Evolutionary conservation across 345 rosid species (phyloP).

Genomic region (Kernera saxatilis): DNA sequence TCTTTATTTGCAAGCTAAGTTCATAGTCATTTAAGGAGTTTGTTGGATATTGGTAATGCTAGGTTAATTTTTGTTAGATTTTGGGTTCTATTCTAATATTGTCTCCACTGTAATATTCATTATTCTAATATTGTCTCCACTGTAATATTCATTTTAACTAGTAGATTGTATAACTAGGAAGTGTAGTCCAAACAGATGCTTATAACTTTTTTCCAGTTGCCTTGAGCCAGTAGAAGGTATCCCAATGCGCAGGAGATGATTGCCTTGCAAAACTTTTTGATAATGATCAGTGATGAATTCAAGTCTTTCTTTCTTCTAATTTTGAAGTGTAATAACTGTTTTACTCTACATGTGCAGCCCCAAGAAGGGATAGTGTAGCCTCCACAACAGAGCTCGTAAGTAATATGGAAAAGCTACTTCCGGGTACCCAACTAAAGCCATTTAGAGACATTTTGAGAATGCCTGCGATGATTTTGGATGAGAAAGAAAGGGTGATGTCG

Average conservation of each 20-base stretch:
- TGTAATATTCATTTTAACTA: not conserved
- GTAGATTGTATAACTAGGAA: not conserved
- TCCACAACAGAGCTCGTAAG: constrained; percentile 47
- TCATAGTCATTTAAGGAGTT: not conserved
- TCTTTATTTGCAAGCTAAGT: not conserved
- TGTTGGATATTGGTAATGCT: constrained; percentile 9
- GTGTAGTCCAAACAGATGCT: not conserved
- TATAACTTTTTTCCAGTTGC: not conserved
- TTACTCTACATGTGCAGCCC: constrained; percentile 33
- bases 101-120: not conserved
- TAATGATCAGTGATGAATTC: not conserved
- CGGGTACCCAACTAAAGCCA: constrained; percentile 41
- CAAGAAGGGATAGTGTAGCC: constrained; percentile 50
- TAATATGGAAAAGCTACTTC: constrained; percentile 54
- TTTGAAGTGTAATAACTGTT: not conserved
- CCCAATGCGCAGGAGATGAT: not conserved
- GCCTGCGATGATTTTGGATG: constrained; percentile 87
- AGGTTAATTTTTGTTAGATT: not conserved
- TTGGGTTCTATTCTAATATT: not conserved
- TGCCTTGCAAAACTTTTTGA: not conserved
- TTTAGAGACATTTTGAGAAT: constrained; percentile 64
- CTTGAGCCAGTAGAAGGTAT: not conserved
- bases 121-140: not conserved
- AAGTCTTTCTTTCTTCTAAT: not conserved
- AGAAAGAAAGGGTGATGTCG: constrained; percentile 54